Base-by-base conservation (phyloP, 176 grass and related monocot genomes). In the Eragrostis curvula region DNA sequence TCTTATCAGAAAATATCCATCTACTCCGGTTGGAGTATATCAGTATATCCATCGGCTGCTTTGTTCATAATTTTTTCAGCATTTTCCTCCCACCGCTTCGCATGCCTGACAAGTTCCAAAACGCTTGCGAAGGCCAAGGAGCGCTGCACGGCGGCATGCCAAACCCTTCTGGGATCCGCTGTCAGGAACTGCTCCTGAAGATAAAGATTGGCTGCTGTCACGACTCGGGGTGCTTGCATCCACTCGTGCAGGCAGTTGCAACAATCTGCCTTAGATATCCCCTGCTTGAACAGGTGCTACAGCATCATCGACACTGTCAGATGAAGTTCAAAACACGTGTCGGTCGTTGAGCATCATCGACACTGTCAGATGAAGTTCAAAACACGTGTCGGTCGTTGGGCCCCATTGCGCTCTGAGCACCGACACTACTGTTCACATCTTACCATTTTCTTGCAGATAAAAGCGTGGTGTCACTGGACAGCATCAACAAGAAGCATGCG, bases 311-410 rank as follows among this genome's bases (percentile, higher is more conserved):
- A 64, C 3, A 11, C 8, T 43, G 42, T 43, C 42, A 4, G 8
- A 43, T 4, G 4, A 43, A 43, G 42, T 43, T 43, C 1, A 6
- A 2, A 43, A 43, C 4, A 6, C 1, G 1, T 43, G 4, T 8
- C 42, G 42, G 4, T 43, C 4, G 42, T 43, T 43, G 4, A 0
- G 42, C 8, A 4, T 43, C 42, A 2, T 43, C 42, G 42, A 43
- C 4, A 4, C 8, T 8, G 4, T 43, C 42, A 8, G 4, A 8
- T 52, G 16, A 3, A 30, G 10, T 56, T 18, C 29, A 17, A 56
- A 41, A 74, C 71, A 56, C 23, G 10, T 74, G 50, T 74, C 72
- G 50, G 20, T 74, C 71, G 5, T 7, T 40, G 71, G 51, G 18
- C 20, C 41, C 51, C 29, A 23, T 3, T 13, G 3, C 12, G 58